phyloP scores from a whole-genome alignment of 257 asterid genomes.

The Apocynum venetum region DNA sequence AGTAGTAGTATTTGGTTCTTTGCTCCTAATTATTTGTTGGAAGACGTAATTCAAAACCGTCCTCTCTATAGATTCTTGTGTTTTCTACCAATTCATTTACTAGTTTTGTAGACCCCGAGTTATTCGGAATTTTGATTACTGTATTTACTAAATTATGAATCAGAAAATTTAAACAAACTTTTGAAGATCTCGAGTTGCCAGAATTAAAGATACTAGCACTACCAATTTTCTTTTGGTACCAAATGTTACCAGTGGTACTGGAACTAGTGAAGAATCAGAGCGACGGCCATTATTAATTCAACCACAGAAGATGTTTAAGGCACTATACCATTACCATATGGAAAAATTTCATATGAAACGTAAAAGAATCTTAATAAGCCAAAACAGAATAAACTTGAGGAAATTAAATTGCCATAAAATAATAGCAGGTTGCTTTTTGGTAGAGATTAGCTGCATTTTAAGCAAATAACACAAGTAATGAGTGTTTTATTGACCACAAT shows the following conservation, averaged over 20 bases:
- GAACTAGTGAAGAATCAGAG: background rate
- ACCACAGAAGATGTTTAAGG: background rate
- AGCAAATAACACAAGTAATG: background rate
- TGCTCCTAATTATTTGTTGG: background rate
- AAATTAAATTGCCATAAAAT: background rate
- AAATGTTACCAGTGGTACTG: too few species aligned
- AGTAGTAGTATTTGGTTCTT: background rate
- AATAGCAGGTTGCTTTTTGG: background rate
- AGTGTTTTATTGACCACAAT: background rate
- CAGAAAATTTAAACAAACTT: background rate
- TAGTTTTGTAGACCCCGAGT: background rate
- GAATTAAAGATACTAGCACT: too few species aligned
- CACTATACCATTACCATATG: too few species aligned
- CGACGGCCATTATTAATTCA: background rate
- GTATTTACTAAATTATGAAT: background rate
- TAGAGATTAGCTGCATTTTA: background rate
- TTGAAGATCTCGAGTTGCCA: slow-evolving; percentile 25
- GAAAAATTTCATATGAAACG: too few species aligned
- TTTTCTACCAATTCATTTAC: background rate
- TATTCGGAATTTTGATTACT: background rate
- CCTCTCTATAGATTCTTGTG: background rate
- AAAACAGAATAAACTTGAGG: background rate
- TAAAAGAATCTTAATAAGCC: background rate
- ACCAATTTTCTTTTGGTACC: background rate
- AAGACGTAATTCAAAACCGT: background rate